Percentiles rank a stretch among this genome's conserved stretches.
Conservation (phyloP, 1,284 basidiomycete genomes). For the Sanghuangporus baumii region DNA sequence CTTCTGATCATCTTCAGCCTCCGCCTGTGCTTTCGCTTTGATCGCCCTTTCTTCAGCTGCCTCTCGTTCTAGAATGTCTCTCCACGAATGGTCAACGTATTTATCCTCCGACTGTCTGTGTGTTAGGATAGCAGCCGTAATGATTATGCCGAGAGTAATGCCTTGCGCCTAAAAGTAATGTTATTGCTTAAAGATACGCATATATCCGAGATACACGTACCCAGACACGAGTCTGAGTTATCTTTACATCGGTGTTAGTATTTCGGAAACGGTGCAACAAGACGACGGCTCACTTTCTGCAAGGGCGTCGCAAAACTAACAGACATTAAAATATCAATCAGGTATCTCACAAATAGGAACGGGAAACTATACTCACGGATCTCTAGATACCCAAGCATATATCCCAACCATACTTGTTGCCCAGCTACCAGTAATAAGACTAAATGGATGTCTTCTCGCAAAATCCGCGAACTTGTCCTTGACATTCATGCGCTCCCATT, state of each 20-base stretch:
- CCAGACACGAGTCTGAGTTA: constrained; percentile 19
- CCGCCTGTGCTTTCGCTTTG: background rate
- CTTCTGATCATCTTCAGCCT: background rate
- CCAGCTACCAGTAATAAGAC: constrained; percentile 43
- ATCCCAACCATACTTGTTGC: constrained; percentile 37
- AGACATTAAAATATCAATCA: background rate
- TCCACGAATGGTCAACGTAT: constrained; percentile 16
- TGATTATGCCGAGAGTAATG: constrained; percentile 16
- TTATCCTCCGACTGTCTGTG: constrained; percentile 2
- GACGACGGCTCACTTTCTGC: constrained; percentile 8
- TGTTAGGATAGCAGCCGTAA: constrained; percentile 16
- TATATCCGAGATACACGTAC: constrained; percentile 5
- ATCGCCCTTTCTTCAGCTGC: constrained; percentile 5
- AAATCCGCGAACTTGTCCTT: constrained; percentile 37
- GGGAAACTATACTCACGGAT: constrained; percentile 21
- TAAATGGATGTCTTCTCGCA: constrained; percentile 40
- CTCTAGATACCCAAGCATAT: constrained; percentile 30
- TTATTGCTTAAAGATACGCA: background rate
- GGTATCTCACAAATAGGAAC: background rate
- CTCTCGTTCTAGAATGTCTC: constrained; percentile 16
- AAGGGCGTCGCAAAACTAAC: constrained; percentile 12
- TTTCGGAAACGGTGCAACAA: background rate
- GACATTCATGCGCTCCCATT: constrained; percentile 33
- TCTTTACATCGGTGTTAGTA: background rate
- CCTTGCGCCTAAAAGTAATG: constrained; percentile 14